Evolutionary conservation across 148 eudicot genomes (phyloP).

Genomic region (Rhododendron williamsianum): DNA sequence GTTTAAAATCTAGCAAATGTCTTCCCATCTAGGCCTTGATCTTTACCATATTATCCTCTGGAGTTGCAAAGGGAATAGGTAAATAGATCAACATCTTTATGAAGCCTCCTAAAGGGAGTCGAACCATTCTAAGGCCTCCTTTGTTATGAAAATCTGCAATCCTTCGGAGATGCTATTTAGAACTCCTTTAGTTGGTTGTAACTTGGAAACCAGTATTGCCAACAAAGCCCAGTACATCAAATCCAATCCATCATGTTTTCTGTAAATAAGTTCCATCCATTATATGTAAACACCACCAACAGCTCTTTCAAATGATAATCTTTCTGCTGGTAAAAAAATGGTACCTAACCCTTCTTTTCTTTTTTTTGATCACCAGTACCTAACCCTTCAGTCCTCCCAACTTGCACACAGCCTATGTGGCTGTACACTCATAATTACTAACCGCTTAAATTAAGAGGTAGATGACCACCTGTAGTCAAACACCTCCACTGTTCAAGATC

Average conservation of each 20-base stretch:
- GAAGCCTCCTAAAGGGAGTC: neutral
- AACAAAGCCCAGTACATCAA: neutral
- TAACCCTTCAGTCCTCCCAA: neutral
- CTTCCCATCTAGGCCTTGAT: neutral
- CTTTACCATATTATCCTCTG: neutral
- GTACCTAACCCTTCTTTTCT: neutral
- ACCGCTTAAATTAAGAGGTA: neutral
- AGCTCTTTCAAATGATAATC: neutral
- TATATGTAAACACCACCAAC: neutral
- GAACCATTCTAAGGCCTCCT: neutral
- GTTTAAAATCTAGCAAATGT: neutral
- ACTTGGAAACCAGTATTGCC: neutral
- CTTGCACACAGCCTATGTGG: neutral
- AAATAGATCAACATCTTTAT: neutral
- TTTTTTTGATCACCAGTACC: no score
- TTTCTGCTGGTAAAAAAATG: neutral
- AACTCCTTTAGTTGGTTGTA: neutral
- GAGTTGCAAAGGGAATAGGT: neutral
- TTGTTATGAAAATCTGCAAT: neutral
- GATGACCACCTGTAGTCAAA: neutral
- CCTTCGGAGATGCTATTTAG: neutral
- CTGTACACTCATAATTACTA: neutral
- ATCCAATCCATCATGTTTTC: neutral
- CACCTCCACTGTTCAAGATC: neutral
- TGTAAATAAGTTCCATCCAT: neutral